Evolutionary conservation across 179 eudicot species (phyloP).

Genomic region (Silene coronaria): DNA sequence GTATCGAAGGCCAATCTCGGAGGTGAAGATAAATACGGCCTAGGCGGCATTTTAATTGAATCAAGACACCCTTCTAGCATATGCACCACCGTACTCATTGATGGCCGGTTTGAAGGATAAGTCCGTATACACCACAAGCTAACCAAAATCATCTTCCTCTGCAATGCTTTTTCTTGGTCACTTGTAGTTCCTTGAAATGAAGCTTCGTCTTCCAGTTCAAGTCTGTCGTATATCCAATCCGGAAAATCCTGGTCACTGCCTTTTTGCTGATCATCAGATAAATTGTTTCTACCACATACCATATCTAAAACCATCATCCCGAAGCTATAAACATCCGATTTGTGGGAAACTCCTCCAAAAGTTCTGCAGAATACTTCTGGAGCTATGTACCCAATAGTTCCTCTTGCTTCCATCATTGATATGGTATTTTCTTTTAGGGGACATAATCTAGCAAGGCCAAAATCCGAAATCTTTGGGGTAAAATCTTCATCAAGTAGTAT

Average conservation of each 20-base stretch:
- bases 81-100: not conserved
- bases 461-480: conserved; percentile 23
- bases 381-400: too few species aligned
- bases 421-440: conserved; percentile 14
- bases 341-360: conserved; percentile 21
- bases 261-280: not conserved
- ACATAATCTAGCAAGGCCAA: conserved; percentile 23
- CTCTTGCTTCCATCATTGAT: conserved; percentile 17
- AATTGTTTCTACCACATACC: not conserved
- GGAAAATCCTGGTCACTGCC: conserved; percentile 23
- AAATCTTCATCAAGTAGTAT: conserved; percentile 14
- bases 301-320: conserved; percentile 24
- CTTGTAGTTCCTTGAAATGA: not conserved
- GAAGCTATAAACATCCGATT: conserved; percentile 23
- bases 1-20: not conserved
- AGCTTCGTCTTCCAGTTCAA: conserved; percentile 10
- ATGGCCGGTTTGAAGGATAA: conserved; percentile 10
- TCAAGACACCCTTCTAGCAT: not conserved
- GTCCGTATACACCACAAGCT: not conserved
- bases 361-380: conserved; percentile 14
- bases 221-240: conserved; percentile 10
- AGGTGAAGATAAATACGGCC: conserved; percentile 11
- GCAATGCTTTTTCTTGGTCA: conserved; percentile 8
- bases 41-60: conserved; percentile 6
- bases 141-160: not conserved